Percentiles rank a stretch among this genome's conserved stretches.
Evolutionary conservation across 257 asterid species (phyloP).

Genomic region (Forsythia suspensa): DNA sequence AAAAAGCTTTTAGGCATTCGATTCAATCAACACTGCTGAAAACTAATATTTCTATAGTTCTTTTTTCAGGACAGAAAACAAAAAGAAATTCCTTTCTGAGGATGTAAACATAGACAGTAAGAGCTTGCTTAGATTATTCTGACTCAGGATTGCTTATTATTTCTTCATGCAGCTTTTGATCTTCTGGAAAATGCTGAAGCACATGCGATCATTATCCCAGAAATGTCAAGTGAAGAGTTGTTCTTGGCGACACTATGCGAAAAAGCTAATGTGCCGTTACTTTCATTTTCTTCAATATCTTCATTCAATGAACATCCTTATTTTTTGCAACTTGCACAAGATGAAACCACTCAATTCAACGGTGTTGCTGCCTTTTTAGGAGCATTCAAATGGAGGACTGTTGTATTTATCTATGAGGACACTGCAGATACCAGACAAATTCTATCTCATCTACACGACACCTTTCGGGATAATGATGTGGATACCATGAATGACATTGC

Average conservation of each 20-base stretch:
- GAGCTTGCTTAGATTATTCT: conserved; percentile 9
- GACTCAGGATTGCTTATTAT: conserved; percentile 2
- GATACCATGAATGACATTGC: conserved; percentile 14
- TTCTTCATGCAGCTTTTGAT: conserved; percentile 36
- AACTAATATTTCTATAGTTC: too few species aligned
- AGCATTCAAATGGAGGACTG: conserved; percentile 38
- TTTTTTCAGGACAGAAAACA: too few species aligned
- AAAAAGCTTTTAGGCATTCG: too few species aligned
- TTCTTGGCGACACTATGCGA: conserved; percentile 29
- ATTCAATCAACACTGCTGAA: too few species aligned
- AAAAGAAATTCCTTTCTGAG: neutral
- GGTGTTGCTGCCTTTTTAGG: conserved; percentile 31
- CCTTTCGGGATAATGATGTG: conserved; percentile 27
- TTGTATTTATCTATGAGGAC: conserved; percentile 36
- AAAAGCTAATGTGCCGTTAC: conserved; percentile 34
- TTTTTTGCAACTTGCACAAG: conserved; percentile 38
- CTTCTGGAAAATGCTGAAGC: conserved; percentile 39
- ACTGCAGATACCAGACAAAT: conserved; percentile 22
- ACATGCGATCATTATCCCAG: conserved; percentile 35
- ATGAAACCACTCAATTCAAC: conserved; percentile 35
- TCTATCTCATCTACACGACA: conserved; percentile 21
- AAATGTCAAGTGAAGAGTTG: conserved; percentile 24
- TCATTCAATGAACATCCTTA: conserved; percentile 27
- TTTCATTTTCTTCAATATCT: conserved; percentile 34
- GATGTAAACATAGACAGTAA: neutral